Evolutionary conservation across 257 asterid genomes (phyloP).

Genomic region (Linaria vulgaris): DNA sequence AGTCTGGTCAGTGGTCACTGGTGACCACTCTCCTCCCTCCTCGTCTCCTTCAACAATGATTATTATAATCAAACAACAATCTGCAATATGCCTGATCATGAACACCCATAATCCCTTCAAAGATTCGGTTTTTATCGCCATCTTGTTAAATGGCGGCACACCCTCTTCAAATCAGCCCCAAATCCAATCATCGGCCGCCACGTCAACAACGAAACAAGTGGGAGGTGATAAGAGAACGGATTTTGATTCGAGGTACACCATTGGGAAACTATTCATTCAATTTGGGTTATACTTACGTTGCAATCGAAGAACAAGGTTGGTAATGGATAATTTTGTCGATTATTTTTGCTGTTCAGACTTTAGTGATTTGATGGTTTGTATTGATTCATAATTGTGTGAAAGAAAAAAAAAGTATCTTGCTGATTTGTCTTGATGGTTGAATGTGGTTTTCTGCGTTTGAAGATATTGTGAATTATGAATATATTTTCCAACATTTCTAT

Average conservation of each 20-base stretch:
- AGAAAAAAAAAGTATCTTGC: background rate
- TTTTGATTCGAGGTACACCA: constrained; percentile 65
- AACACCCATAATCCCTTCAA: too few species aligned
- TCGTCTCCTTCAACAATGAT: too few species aligned
- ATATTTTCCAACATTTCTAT: background rate
- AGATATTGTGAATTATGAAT: constrained; percentile 11
- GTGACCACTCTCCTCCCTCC: too few species aligned
- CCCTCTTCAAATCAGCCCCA: too few species aligned
- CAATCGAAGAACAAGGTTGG: constrained; percentile 81
- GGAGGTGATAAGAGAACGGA: constrained; percentile 79
- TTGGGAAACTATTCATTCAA: constrained; percentile 90
- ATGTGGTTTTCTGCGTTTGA: constrained; percentile 1
- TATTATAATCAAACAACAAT: too few species aligned
- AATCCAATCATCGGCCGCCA: too few species aligned
- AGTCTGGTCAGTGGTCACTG: too few species aligned
- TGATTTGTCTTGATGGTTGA: constrained; percentile 16
- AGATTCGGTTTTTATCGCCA: too few species aligned
- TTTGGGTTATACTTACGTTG: constrained; percentile 96
- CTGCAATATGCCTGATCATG: too few species aligned
- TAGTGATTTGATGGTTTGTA: too few species aligned
- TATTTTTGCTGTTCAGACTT: background rate
- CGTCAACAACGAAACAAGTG: constrained; percentile 26
- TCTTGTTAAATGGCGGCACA: too few species aligned
- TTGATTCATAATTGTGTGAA: constrained; percentile 6
- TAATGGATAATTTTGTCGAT: background rate